These are phyloP conservation scores for Phialophora macrospora DNA, from an alignment of 2,329 filamentous ascomycete genomes.

Conservation along the genomic window DNA sequence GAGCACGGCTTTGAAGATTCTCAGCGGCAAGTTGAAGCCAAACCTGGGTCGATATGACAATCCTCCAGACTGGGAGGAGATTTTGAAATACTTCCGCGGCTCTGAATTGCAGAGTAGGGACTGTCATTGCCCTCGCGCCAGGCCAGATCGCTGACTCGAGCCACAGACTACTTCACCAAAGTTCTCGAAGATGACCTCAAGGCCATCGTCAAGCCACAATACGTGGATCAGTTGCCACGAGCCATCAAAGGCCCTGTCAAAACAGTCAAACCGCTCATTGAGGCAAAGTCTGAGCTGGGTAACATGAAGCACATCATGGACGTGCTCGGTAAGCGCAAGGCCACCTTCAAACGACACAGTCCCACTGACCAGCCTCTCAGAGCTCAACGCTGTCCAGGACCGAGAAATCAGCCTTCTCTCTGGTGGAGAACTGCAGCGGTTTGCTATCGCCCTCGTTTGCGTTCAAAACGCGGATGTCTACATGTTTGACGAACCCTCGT, in stretches of 20 bases:
- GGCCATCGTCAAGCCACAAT: constrained; percentile 98
- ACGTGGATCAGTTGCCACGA: constrained; percentile 96
- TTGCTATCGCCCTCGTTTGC: constrained; percentile 93
- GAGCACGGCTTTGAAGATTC: constrained; percentile 98
- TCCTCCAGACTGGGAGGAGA: constrained; percentile 98
- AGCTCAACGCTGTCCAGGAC: constrained; percentile 86
- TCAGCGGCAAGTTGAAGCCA: constrained; percentile 97
- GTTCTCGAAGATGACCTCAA: constrained; percentile 95
- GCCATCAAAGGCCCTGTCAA: constrained; percentile 83
- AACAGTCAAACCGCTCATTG: constrained; percentile 77
- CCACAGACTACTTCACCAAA: constrained; percentile 94
- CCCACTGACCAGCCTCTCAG: constrained; percentile 49
- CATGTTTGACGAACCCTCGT: constrained; percentile 99
- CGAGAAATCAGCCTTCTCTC: constrained; percentile 89
- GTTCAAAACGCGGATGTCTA: constrained; percentile 97
- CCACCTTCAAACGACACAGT: neutral
- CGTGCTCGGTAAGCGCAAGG: constrained; percentile 62
- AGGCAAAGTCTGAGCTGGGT: constrained; percentile 73
- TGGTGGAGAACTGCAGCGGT: constrained; percentile 97
- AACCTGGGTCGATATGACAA: constrained; percentile 95
- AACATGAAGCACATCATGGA: constrained; percentile 84
- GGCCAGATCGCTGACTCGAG: constrained; percentile 29
- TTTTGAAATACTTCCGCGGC: constrained; percentile 96
- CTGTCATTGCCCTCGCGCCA: neutral
- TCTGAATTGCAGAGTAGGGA: constrained; percentile 91